phyloP scores from a whole-genome alignment of 2,329 filamentous ascomycete genomes.

The Penicillium sp. region DNA sequence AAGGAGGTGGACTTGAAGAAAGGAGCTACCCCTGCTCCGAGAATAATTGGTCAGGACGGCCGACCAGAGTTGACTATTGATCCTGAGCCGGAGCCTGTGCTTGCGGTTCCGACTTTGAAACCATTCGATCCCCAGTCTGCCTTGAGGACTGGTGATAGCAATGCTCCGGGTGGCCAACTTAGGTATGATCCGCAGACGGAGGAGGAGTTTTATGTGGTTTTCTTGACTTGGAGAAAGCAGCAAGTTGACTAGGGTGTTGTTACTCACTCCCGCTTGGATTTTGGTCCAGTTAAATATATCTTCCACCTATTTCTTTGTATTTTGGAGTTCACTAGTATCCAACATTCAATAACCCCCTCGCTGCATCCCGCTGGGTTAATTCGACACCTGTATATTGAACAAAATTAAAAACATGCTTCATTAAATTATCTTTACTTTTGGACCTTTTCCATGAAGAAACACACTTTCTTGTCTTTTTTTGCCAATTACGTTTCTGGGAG shows the following conservation, averaged over 20 bases:
- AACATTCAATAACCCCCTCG: not conserved
- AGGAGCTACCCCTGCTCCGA: not conserved
- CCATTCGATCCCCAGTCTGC: not conserved
- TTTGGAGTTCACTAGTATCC: too few relatives aligned
- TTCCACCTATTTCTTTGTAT: not conserved
- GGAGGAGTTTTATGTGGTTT: conserved; percentile 10
- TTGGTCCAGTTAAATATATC: fast-evolving
- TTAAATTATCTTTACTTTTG: too few relatives aligned
- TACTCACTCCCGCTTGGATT: not conserved
- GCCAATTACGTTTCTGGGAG: too few relatives aligned
- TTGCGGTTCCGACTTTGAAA: not conserved
- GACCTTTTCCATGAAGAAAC: too few relatives aligned
- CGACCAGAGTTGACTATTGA: not conserved
- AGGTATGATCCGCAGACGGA: not conserved
- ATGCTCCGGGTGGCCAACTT: not conserved
- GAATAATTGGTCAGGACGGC: not conserved
- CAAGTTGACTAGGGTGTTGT: not conserved
- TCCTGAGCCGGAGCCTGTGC: not conserved
- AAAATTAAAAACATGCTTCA: too few relatives aligned
- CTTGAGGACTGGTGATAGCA: not conserved
- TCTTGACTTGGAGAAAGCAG: conserved; percentile 8
- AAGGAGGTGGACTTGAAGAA: conserved; percentile 5
- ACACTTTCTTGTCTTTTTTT: too few relatives aligned
- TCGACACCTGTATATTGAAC: too few relatives aligned
- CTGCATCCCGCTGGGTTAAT: too few relatives aligned